phyloP scores from a whole-genome alignment of 148 eudicot species.

The Spergularia bocconei region DNA sequence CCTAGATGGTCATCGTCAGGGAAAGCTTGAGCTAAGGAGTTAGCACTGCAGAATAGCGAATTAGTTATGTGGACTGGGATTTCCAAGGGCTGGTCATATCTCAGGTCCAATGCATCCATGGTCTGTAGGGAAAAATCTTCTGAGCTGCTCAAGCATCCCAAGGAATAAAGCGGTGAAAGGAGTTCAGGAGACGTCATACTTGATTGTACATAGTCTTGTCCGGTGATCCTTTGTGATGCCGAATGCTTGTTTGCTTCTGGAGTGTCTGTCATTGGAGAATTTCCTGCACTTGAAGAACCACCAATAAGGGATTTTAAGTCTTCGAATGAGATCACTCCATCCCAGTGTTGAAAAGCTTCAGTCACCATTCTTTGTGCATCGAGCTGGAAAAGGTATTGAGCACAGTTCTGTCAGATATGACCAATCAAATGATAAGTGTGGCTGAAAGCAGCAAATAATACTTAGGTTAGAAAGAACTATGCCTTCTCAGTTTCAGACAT shows the following conservation, averaged over 20 bases:
- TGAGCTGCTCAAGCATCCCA: conserved; percentile 48
- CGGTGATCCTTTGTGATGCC: conserved; percentile 32
- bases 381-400: conserved; percentile 36
- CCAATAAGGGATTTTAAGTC: conserved; percentile 56
- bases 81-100: conserved; percentile 44
- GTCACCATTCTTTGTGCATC: conserved; percentile 60
- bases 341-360: conserved; percentile 64
- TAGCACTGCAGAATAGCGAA: conserved; percentile 46
- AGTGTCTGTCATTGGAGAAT: conserved; percentile 34
- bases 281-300: conserved; percentile 32
- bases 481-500: conserved; percentile 77
- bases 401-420: conserved; percentile 9
- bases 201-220: conserved; percentile 34
- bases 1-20: conserved; percentile 44
- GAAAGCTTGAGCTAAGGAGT: conserved; percentile 43
- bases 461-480: conserved; percentile 22
- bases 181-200: conserved; percentile 50
- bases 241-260: conserved; percentile 36
- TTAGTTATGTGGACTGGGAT: conserved; percentile 34
- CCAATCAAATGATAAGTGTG: not conserved
- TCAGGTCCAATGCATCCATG: conserved; percentile 45
- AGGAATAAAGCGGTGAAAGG: conserved; percentile 58
- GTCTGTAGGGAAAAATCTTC: conserved; percentile 51
- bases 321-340: conserved; percentile 56
- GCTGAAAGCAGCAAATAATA: not conserved